A percentile compares a stretch with the other conserved stretches of the same genome.
Evolutionary conservation across 768 basidiomycete species (phyloP).

Genomic region (Pulveroboletus ravenelii): DNA sequence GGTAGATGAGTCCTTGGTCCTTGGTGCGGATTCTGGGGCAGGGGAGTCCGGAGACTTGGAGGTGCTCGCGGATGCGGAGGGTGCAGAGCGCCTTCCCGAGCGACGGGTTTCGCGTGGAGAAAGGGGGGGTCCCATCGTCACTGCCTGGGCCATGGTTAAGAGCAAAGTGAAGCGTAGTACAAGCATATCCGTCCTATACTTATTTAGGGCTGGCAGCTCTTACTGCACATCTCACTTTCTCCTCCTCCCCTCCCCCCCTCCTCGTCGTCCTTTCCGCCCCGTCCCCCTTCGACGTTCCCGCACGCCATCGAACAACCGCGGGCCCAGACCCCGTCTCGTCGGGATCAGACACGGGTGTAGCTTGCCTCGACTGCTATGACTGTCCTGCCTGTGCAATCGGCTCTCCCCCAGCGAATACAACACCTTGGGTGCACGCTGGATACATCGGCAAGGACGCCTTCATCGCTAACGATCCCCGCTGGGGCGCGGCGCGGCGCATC

Average conservation of each 20-base stretch:
- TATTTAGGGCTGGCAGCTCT: slow-evolving; percentile 36
- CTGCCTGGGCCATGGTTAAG: slow-evolving; percentile 54
- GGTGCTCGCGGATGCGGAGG: slow-evolving; percentile 59
- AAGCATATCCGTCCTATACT: slow-evolving; percentile 14
- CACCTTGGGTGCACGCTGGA: background rate
- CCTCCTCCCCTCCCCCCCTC: background rate
- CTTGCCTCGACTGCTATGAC: background rate
- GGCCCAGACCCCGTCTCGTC: slow-evolving; percentile 1
- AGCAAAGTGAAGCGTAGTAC: slow-evolving; percentile 7
- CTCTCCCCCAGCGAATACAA: background rate
- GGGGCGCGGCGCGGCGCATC: slow-evolving; percentile 6
- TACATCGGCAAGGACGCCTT: slow-evolving; percentile 3
- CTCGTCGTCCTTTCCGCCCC: background rate
- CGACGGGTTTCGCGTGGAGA: slow-evolving; percentile 75
- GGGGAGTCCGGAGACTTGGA: slow-evolving; percentile 75
- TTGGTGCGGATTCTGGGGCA: slow-evolving; percentile 42
- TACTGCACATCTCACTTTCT: slow-evolving; percentile 7
- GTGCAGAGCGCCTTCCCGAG: slow-evolving; percentile 68
- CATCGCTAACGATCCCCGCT: slow-evolving; percentile 13
- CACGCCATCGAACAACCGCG: background rate
- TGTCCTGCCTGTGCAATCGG: slow-evolving; percentile 3
- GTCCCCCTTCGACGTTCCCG: background rate
- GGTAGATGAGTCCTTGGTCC: slow-evolving; percentile 38
- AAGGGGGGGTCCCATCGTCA: slow-evolving; percentile 71
- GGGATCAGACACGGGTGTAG: slow-evolving; percentile 15